These are phyloP conservation scores for Apophysomyces elegans DNA, from an alignment of 371 early-diverging fungal genomes.

Conservation along the genomic window DNA sequence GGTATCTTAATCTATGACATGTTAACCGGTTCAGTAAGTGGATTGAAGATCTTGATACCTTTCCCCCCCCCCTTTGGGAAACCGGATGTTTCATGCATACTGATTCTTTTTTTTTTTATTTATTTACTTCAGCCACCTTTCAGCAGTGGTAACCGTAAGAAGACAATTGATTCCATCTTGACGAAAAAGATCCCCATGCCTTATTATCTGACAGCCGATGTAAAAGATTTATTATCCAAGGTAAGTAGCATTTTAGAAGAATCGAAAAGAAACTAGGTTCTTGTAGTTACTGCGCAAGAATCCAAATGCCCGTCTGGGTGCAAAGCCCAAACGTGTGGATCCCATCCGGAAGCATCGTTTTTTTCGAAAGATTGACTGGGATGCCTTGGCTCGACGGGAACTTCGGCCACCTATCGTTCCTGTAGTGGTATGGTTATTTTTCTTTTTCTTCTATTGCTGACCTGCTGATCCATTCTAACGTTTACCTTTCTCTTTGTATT, in stretches of 20 bases:
- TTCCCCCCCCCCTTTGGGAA: too few species aligned
- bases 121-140: constrained; percentile 73
- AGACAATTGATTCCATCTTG: constrained; percentile 80
- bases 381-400: constrained; percentile 59
- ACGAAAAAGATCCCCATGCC: constrained; percentile 76
- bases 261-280: constrained; percentile 2
- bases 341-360: constrained; percentile 87
- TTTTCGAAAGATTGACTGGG: constrained; percentile 90
- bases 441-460: too few species aligned
- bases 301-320: constrained; percentile 71
- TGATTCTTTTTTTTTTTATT: not conserved
- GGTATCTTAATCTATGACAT: constrained; percentile 93
- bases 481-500: too few species aligned
- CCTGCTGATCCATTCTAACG: too few species aligned
- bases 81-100: too few species aligned
- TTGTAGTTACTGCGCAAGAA: constrained; percentile 73
- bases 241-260: constrained; percentile 22
- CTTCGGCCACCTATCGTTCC: constrained; percentile 81
- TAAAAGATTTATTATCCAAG: constrained; percentile 61
- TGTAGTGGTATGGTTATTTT: constrained; percentile 54
- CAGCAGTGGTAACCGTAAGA: constrained; percentile 74
- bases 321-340: constrained; percentile 69
- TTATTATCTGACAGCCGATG: constrained; percentile 69
- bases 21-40: constrained; percentile 72
- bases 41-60: too few species aligned